phyloP scores from a whole-genome alignment of 1,139 yeast genomes.

The Yamadazyma triangularis region DNA sequence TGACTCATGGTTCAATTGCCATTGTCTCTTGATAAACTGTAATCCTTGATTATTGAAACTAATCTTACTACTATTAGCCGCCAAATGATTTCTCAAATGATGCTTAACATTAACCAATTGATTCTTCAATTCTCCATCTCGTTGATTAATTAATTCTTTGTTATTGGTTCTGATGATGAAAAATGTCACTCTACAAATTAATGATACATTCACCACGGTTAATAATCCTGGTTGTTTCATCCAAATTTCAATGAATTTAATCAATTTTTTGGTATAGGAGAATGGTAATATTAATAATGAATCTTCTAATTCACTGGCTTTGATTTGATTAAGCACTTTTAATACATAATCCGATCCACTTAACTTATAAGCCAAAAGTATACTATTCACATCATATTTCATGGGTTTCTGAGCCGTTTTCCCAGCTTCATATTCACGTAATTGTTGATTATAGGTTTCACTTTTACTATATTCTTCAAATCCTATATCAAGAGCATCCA shows the following conservation, averaged over 20 bases:
- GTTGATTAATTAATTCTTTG: conserved; percentile 66
- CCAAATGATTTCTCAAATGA: conserved; percentile 53
- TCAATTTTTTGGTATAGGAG: conserved; percentile 68
- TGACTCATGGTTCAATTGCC: conserved; percentile 71
- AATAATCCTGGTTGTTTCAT: conserved; percentile 41
- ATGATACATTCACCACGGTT: conserved; percentile 48
- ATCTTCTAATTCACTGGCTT: conserved; percentile 84
- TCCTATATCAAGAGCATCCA: conserved; percentile 91
- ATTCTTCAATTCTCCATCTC: conserved; percentile 54
- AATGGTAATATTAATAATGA: conserved; percentile 88
- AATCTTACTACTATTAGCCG: conserved; percentile 50
- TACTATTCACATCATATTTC: conserved; percentile 63
- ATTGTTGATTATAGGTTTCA: conserved; percentile 39
- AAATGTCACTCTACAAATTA: conserved; percentile 70
- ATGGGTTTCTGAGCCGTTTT: conserved; percentile 44
- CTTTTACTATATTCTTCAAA: conserved; percentile 61
- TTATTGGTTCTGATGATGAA: conserved; percentile 72
- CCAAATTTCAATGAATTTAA: conserved; percentile 75
- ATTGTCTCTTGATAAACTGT: conserved; percentile 65
- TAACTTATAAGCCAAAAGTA: conserved; percentile 65
- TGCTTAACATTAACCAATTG: conserved; percentile 57
- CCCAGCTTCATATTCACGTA: conserved; percentile 32
- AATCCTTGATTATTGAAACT: conserved; percentile 91
- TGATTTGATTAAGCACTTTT: conserved; percentile 63
- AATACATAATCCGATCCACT: conserved; percentile 77